Evolutionary conservation across 2,329 filamentous ascomycete species (phyloP).

Genomic region (Cercospora janseana): DNA sequence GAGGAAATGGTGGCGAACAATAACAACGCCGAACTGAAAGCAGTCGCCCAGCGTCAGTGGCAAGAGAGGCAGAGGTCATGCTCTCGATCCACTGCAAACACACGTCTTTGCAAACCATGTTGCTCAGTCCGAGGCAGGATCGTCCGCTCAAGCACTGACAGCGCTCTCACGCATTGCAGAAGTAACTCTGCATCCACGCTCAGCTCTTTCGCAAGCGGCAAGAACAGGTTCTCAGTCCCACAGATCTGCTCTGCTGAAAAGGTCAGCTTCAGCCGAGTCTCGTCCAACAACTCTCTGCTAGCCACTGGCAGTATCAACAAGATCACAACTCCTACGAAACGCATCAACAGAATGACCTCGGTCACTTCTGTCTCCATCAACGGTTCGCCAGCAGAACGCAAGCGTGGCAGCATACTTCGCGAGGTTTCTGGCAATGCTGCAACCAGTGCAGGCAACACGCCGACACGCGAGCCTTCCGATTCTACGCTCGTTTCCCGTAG

Average conservation of each 20-base stretch:
- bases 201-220: conserved; percentile 27
- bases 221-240: conserved; percentile 34
- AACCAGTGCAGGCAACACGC: conserved; percentile 23
- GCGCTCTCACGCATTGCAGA: conserved; percentile 20
- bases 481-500: conserved; percentile 39
- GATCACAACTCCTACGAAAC: conserved; percentile 37
- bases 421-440: conserved; percentile 36
- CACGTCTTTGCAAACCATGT: conserved; percentile 29
- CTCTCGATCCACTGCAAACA: conserved; percentile 28
- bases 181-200: conserved; percentile 26
- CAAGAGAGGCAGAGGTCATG: conserved; percentile 37
- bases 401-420: conserved; percentile 33
- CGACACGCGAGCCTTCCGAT: conserved; percentile 42
- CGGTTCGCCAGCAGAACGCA: conserved; percentile 43
- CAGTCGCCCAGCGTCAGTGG: conserved; percentile 40
- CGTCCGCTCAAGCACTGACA: conserved; percentile 31
- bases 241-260: conserved; percentile 39
- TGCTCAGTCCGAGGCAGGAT: conserved; percentile 32
- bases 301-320: conserved; percentile 31
- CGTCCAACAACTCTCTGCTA: conserved; percentile 33
- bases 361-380: conserved; percentile 34
- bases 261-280: conserved; percentile 38
- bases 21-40: conserved; percentile 35
- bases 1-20: conserved; percentile 32
- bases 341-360: conserved; percentile 23